A percentile compares a stretch with the other conserved stretches of the same genome.
Conservation (phyloP, 2,329 filamentous ascomycete genomes). For the Clarireedia monteithiana region DNA sequence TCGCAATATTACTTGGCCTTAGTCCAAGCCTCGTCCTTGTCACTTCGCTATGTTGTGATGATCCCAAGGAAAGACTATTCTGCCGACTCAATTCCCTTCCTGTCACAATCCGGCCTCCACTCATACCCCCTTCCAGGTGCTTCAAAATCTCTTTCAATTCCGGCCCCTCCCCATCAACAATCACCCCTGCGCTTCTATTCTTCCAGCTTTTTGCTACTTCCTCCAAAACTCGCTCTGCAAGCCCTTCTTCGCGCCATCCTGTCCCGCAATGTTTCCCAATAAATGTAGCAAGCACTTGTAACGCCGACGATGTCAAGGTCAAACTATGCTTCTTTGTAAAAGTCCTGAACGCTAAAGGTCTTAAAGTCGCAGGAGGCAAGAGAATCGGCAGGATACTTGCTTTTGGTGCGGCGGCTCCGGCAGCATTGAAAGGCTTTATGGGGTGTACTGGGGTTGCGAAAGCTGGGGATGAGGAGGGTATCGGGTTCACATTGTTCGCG, state of each 20-base stretch:
- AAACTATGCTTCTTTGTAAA: constrained; percentile 98
- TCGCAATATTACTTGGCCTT: constrained; percentile 38
- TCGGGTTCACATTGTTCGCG: constrained; percentile 39
- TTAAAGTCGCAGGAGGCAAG: constrained; percentile 75
- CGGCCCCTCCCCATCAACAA: constrained; percentile 74
- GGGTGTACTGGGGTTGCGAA: constrained; percentile 84
- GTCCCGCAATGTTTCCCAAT: constrained; percentile 91
- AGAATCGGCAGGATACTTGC: constrained; percentile 71
- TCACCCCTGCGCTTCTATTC: constrained; percentile 76
- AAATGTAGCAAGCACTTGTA: constrained; percentile 79
- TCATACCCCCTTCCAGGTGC: constrained; percentile 80
- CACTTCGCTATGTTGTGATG: constrained; percentile 42
- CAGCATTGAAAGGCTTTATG: constrained; percentile 50
- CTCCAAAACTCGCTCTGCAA: constrained; percentile 87
- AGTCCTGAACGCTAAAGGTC: constrained; percentile 86
- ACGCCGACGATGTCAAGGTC: constrained; percentile 78
- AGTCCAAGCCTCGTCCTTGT: constrained; percentile 49
- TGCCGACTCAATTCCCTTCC: constrained; percentile 51
- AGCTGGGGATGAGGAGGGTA: constrained; percentile 83
- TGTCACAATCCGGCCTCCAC: constrained; percentile 63
- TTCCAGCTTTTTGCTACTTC: constrained; percentile 92
- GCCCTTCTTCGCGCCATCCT: constrained; percentile 90
- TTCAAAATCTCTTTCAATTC: constrained; percentile 77
- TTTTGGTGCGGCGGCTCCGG: constrained; percentile 17
- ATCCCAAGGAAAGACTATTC: constrained; percentile 55